Conservation (phyloP, 345 rosid species). For the Bruguiera parviflora region DNA sequence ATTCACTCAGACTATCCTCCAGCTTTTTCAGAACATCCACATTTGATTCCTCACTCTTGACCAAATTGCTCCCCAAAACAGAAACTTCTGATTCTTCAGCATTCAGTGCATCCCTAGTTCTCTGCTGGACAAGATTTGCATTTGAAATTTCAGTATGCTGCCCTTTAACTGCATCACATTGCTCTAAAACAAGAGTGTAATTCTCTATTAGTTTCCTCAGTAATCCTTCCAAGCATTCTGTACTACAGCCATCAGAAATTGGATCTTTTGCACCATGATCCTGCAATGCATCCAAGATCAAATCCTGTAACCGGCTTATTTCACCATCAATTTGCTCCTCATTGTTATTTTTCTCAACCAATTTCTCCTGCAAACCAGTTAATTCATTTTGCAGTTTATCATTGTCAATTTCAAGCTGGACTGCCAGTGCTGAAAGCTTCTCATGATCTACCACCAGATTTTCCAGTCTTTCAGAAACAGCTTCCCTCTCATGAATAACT, state of each 20-base stretch:
- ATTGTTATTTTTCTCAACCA: constrained; percentile 46
- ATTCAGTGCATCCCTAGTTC: constrained; percentile 4
- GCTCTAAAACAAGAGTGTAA: constrained; percentile 31
- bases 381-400: constrained; percentile 50
- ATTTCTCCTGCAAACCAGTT: constrained; percentile 44
- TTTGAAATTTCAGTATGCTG: constrained; percentile 4
- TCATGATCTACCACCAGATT: constrained; percentile 41
- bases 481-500: constrained; percentile 44
- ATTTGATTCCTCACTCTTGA: constrained; percentile 34
- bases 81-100: constrained; percentile 26
- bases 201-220: constrained; percentile 68
- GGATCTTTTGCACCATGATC: constrained; percentile 48
- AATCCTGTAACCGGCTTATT: constrained; percentile 48
- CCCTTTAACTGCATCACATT: constrained; percentile 27
- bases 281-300: constrained; percentile 55
- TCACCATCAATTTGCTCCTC: constrained; percentile 50
- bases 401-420: constrained; percentile 55
- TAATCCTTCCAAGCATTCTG: constrained; percentile 58
- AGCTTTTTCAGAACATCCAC: constrained; percentile 54
- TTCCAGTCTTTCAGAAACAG: constrained; percentile 61
- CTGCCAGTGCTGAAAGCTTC: constrained; percentile 38
- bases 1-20: constrained; percentile 54
- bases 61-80: constrained; percentile 39
- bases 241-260: constrained; percentile 38
- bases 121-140: constrained; percentile 9